Evolutionary conservation across 768 basidiomycete species (phyloP).

Genomic region (Leucocoprinus birnbaumii): DNA sequence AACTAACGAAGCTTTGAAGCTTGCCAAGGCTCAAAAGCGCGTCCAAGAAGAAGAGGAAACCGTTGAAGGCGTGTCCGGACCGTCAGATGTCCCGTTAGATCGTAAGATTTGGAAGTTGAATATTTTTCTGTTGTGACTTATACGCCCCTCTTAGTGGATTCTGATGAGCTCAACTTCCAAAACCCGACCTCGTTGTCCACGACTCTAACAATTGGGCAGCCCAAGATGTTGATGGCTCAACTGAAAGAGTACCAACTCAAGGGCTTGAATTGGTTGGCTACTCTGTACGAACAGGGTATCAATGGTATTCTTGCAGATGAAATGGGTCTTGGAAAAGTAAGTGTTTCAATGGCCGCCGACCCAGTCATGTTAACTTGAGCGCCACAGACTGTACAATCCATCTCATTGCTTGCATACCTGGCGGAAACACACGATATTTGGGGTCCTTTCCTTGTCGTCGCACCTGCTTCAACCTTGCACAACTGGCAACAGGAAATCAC

Average conservation of each 20-base stretch:
- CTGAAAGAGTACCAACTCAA: conserved; percentile 98
- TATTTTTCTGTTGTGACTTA: conserved; percentile 6
- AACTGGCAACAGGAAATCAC: conserved; percentile 99
- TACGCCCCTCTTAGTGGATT: conserved; percentile 60
- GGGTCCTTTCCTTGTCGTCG: conserved; percentile 98
- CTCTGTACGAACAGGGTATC: conserved; percentile 98
- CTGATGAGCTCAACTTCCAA: conserved; percentile 98
- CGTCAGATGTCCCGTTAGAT: conserved; percentile 58
- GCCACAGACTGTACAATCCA: conserved; percentile 90
- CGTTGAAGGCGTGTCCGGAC: conserved; percentile 20
- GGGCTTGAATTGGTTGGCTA: conserved; percentile 96
- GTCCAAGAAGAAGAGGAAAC: conserved; percentile 45
- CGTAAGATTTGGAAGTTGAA: conserved; percentile 41
- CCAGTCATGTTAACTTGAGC: background rate
- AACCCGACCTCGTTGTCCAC: conserved; percentile 92
- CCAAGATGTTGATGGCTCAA: conserved; percentile 93
- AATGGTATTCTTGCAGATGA: conserved; percentile 99
- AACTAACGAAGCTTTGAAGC: conserved; percentile 70
- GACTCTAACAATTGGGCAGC: conserved; percentile 83
- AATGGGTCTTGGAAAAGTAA: conserved; percentile 91
- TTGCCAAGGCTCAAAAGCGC: conserved; percentile 55
- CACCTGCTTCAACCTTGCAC: conserved; percentile 94
- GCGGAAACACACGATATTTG: conserved; percentile 98
- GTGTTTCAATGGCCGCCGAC: conserved; percentile 11
- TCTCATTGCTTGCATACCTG: conserved; percentile 91